phyloP scores from a whole-genome alignment of 768 basidiomycete species.

The Basidioascus undulatus region DNA sequence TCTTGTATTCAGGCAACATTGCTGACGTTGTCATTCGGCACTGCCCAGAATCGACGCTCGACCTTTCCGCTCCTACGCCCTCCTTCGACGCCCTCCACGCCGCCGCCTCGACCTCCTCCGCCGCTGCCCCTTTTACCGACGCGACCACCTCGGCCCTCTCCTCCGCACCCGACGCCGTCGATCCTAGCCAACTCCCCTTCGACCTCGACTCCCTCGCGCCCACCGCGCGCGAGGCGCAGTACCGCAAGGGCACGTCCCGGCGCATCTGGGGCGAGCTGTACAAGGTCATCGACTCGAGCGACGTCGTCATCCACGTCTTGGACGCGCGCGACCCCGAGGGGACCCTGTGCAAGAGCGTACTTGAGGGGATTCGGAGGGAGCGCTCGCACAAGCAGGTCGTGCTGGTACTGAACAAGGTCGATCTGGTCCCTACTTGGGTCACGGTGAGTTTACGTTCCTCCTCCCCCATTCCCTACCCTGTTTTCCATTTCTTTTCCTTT shows the following conservation, averaged over 20 bases:
- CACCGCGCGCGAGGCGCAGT: slow-evolving; percentile 84
- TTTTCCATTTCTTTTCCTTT: slow-evolving; percentile 2
- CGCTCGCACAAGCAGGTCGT: slow-evolving; percentile 95
- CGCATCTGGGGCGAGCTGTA: slow-evolving; percentile 95
- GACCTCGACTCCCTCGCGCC: too few relatives aligned
- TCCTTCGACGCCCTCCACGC: too few relatives aligned
- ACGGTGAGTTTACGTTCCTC: slow-evolving; percentile 42
- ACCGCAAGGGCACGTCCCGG: slow-evolving; percentile 79
- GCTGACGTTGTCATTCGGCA: too few relatives aligned
- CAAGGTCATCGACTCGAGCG: slow-evolving; percentile 97
- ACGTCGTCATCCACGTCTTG: slow-evolving; percentile 80
- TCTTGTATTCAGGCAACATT: too few relatives aligned
- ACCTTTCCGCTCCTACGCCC: too few relatives aligned
- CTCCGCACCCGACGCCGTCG: too few relatives aligned
- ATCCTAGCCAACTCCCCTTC: too few relatives aligned
- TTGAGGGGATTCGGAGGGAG: slow-evolving; percentile 83
- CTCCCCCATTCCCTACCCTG: not conserved
- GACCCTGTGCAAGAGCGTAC: slow-evolving; percentile 78
- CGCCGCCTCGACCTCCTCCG: too few relatives aligned
- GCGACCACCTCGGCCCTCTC: slow-evolving; percentile 4
- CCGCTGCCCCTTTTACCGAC: too few relatives aligned
- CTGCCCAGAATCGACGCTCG: too few relatives aligned
- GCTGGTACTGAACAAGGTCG: slow-evolving; percentile 91
- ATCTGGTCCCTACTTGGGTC: slow-evolving; percentile 95
- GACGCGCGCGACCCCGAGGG: slow-evolving; percentile 91